Conservation (phyloP, 352 stramenopile genomes). For the Globisporangium apiculatum region DNA sequence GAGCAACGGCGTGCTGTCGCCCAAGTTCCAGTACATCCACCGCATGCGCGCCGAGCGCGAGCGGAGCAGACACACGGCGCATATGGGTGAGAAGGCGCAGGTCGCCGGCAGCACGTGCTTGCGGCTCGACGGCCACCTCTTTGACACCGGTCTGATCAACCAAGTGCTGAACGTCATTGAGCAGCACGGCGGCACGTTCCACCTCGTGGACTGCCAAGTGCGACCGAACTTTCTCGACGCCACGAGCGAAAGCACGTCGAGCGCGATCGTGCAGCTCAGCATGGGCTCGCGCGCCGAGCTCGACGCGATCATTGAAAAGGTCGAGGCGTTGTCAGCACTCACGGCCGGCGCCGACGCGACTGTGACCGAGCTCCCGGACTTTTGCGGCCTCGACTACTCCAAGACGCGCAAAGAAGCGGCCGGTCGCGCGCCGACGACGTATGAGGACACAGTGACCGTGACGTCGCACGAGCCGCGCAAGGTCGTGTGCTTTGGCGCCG, state of each 20-base stretch:
- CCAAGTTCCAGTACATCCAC: conserved; percentile 91
- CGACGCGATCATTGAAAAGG: conserved; percentile 83
- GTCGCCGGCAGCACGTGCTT: conserved; percentile 77
- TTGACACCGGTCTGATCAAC: conserved; percentile 96
- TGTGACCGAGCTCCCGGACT: conserved; percentile 75
- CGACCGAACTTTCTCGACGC: conserved; percentile 59
- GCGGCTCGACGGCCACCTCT: conserved; percentile 90
- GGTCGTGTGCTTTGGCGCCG: conserved; percentile 84
- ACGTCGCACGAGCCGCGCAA: conserved; percentile 64
- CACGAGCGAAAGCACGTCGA: conserved; percentile 42
- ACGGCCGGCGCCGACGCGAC: conserved; percentile 82
- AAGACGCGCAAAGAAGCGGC: conserved; percentile 60
- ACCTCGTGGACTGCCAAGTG: conserved; percentile 90
- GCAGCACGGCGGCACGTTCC: conserved; percentile 78
- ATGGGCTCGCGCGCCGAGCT: conserved; percentile 70
- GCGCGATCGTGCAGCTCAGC: conserved; percentile 75
- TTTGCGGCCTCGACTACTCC: conserved; percentile 70
- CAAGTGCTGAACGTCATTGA: conserved; percentile 93
- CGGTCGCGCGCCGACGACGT: conserved; percentile 10
- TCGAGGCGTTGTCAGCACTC: conserved; percentile 75
- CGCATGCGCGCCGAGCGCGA: conserved; percentile 83
- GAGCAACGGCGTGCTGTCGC: conserved; percentile 77
- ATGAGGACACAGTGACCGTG: conserved; percentile 22
- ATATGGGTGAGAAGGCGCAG: conserved; percentile 60
- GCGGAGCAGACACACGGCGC: conserved; percentile 56